Evolutionary conservation across 352 stramenopile genomes (phyloP).

Genomic region (Phytophthora megakarya): DNA sequence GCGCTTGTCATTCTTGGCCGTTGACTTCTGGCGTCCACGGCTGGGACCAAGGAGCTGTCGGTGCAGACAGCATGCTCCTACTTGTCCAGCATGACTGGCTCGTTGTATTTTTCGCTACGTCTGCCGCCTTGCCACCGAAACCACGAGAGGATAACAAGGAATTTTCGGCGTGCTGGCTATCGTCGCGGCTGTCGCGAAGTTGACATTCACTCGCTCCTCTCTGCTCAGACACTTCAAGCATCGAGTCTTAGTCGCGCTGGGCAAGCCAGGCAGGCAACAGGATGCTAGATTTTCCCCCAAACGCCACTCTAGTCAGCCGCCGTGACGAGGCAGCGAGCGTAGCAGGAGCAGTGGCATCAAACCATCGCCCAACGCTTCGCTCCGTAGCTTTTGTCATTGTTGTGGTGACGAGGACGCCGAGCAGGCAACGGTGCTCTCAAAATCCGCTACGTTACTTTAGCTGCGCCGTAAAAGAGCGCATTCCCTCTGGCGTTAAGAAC

Average conservation of each 20-base stretch:
- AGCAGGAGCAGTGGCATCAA: constrained; percentile 20
- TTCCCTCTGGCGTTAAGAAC: constrained; percentile 26
- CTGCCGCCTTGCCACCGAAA: constrained; percentile 34
- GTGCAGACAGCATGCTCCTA: constrained; percentile 21
- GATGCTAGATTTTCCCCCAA: constrained; percentile 10
- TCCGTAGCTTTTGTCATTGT: constrained; percentile 12
- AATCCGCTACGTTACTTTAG: constrained; percentile 23
- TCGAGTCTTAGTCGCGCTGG: constrained; percentile 23
- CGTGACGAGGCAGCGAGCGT: constrained; percentile 30
- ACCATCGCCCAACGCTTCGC: not conserved
- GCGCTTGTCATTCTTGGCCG: constrained; percentile 14
- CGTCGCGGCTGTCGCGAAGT: constrained; percentile 20
- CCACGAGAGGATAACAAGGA: constrained; percentile 37
- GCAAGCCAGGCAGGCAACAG: not conserved
- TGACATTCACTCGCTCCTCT: not conserved
- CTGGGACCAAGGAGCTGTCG: constrained; percentile 25
- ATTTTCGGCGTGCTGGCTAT: constrained; percentile 35
- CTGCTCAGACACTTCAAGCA: constrained; percentile 20
- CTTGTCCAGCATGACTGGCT: not conserved
- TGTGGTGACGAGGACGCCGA: constrained; percentile 9
- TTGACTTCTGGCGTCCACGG: constrained; percentile 20
- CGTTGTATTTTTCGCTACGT: constrained; percentile 13
- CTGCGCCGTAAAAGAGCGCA: constrained; percentile 26
- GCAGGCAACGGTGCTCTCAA: constrained; percentile 20
- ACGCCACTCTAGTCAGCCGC: constrained; percentile 23